Base-by-base conservation (phyloP, 495 filamentous ascomycete genomes). In the Penicillium turbatum region DNA sequence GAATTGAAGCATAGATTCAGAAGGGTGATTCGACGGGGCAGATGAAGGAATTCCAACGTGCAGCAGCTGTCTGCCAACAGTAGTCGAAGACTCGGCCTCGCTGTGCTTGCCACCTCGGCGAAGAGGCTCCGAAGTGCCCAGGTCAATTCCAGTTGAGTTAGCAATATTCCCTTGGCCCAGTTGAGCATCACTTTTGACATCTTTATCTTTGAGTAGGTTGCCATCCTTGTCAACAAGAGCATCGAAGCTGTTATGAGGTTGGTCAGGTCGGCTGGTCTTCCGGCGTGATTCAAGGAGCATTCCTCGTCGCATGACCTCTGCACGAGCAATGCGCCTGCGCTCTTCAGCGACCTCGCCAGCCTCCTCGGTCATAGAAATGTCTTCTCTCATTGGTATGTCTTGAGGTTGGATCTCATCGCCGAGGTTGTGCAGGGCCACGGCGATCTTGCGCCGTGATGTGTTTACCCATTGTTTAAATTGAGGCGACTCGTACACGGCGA, bases 401-500 rank as follows among this genome's bases (percentile, higher is more conserved):
- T 61, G 61, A 17, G 88, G 85, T 52, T 84, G 81, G 48, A 91
- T 78, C 52, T 84, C 87, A 64, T 92, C 89, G 47, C 87, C 89
- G 1, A 92, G 79, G 36, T 79, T 79, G 62, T 92, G 86, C 24
- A 95, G 71, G 13, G 88, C 88, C 53, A 89, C 67, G 32, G 88
- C 88, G 53, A 93, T 83, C 60, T 87, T 88, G 30, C 89, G 83
- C 42, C 90, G 86, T 43, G 87, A 83, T 56, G 84, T 82, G 51
- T 87, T 80, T 45, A 90, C 79, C 75, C 86, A 86, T 72, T 85
- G 81, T 61, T 86, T 83, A 40, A 93, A 77, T 68, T 92, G 85
- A 11, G 88, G 89, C 17, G 82, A 88, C 65, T 93, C 88, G 70
- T 95, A 95, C 50, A 92, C 78, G 34, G 89, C 90, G 48, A 93